Evolutionary conservation across 768 basidiomycete genomes (phyloP), one percentile per base, ranked within the genome.

Genomic region (Russula ochroleuca): DNA sequence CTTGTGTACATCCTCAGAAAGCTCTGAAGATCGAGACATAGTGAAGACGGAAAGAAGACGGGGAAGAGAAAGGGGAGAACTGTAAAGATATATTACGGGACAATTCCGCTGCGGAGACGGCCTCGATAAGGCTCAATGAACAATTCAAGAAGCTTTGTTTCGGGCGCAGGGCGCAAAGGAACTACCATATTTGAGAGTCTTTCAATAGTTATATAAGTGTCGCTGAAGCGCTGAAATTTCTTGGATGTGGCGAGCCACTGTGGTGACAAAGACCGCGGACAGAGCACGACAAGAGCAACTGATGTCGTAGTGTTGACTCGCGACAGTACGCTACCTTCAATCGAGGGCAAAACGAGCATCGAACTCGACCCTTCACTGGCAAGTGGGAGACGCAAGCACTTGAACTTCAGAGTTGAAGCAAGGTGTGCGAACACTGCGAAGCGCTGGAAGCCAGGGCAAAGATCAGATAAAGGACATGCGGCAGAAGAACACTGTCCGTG

Each of bases 111-210:
- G 63, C 58, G 63, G 53, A 59, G 47, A 49, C 33, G 35, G 51
- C 63, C 63, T 53, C 58, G 45, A 59, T 45, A 48, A 43, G n/a
- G 43, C n/a, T 23, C 6, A 14, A 23, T 1, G 0, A 21, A 50
- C 4, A 11, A 3, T 45, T 33, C 28, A 10, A 57, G 48, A 48
- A 59, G 25, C 10, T 28, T 19, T n/a, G n/a, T n/a, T n/a, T 31
- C 14, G 33, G 28, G 45, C 50, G 50, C n/a, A 28, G 5, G 45
- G 17, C 63, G 58, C 21, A 56, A 59, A 6, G 19, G 40, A 23
- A 33, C 9, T 64, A 25, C 63, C 59, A 56, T 55, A 60, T 56
- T 50, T 35, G 48, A 50, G 33, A 43, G n/a, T n/a, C n/a, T n/a
- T n/a, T n/a, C n/a, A n/a, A n/a, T n/a, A n/a, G n/a, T n/a, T n/a